Evolutionary conservation across 176 grass and related monocot genomes (phyloP), one percentile per base, ranked within the genome.

Genomic region (Oryza meridionalis): DNA sequence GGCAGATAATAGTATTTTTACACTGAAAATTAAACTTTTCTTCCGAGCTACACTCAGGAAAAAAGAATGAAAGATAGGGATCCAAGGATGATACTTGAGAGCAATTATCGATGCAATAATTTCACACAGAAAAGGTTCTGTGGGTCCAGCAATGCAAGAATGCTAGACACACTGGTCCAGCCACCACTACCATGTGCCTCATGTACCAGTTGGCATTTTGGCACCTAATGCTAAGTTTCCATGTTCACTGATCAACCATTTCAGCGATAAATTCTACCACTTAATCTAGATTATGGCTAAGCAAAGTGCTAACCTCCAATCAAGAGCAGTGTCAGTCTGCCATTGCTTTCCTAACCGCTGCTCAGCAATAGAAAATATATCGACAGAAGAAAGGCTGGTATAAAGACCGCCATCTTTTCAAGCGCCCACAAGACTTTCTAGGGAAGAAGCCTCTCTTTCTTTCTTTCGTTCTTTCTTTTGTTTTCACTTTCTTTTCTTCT

Each of bases 101-200:
- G 75, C 88, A 86, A 90, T 86, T 83, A 90, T 86, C 69, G 31
- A 73, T 7, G 37, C 84, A 86, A 90, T 90, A 90, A 90, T 90
- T 78, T 73, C 80, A 1, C 67, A 69, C 21, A 69, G n/a, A 69
- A 90, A 90, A 90, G 88, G 74, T 86, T 90, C 75, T 43, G 69
- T 83, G 80, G 88, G 80, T 53, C 88, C 88, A 62, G 43, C 27
- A 62, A 68, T 63, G 80, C 84, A 86, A 86, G 88, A 82, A 82
- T 67, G 61, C 65, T 75, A 82, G 38, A 83, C 84, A 64, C 84
- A 83, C 62, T 86, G 79, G 84, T 86, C 84, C 88, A 86, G 84
- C 84, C 81, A 79, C 80, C 88, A 70, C 80, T 69, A 79, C 75
- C 88, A 90, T 90, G 79, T 90, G 84, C 88, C 79, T 26, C 16